Evolutionary conservation across 306 rosid genomes (phyloP).

Genomic region (Vigna mungo): DNA sequence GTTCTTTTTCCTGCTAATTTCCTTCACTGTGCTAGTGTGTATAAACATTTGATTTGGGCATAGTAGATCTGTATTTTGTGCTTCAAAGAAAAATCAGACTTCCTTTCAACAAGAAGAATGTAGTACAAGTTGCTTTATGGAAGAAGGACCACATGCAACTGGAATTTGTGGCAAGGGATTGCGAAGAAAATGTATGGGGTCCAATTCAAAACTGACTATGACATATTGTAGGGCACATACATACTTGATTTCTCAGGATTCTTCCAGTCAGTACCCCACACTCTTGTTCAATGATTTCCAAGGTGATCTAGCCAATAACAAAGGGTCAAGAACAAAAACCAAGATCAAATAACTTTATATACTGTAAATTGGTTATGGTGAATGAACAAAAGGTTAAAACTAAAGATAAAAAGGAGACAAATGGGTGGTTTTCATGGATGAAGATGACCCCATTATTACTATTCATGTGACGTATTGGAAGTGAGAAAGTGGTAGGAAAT

Average conservation of each 20-base stretch:
- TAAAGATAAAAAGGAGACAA: neutral
- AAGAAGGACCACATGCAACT: slow-evolving; percentile 39
- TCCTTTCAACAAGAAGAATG: slow-evolving; percentile 4
- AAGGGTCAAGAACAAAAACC: neutral
- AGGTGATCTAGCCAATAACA: neutral
- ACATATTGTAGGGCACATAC: slow-evolving; percentile 31
- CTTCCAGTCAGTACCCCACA: slow-evolving; percentile 28
- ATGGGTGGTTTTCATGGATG: neutral
- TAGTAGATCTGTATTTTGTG: neutral
- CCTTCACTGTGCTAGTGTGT: too few relatives aligned
- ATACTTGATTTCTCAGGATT: slow-evolving; percentile 21
- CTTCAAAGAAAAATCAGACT: neutral
- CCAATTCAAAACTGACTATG: slow-evolving; percentile 40
- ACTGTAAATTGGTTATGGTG: neutral
- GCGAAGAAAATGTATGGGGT: slow-evolving; percentile 26
- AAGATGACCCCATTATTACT: too few relatives aligned
- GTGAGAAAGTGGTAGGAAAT: slow-evolving; percentile 2
- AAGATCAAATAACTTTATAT: neutral
- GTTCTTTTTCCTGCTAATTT: neutral
- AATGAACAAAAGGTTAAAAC: neutral
- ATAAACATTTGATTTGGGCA: neutral
- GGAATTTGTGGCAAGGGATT: slow-evolving; percentile 27
- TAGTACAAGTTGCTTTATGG: slow-evolving; percentile 19
- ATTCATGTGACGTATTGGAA: too few relatives aligned
- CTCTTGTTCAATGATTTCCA: slow-evolving; percentile 7